A percentile compares a stretch with the other conserved stretches of the same genome.
These are phyloP conservation scores for Dentipellis fragilis DNA, from an alignment of 768 basidiomycete species.

Conservation along the genomic window DNA sequence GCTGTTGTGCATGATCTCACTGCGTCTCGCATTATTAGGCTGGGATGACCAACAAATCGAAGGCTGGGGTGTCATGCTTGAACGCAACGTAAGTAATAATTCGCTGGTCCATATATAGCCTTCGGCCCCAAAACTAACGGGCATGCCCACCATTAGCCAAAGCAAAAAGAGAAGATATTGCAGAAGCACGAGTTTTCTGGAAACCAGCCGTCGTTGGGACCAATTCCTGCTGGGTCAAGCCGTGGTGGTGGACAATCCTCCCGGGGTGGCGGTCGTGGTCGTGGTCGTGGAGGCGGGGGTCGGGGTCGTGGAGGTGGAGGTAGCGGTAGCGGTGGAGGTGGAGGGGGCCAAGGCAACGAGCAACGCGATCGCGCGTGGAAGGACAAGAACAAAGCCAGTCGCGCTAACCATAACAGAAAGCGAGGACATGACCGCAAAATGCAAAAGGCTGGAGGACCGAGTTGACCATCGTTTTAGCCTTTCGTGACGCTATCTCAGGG, in stretches of 20 bases:
- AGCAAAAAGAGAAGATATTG: constrained; percentile 56
- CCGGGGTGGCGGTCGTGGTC: constrained; percentile 13
- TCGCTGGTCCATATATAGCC: not conserved
- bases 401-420: constrained; percentile 66
- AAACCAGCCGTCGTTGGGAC: constrained; percentile 29
- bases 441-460: constrained; percentile 43
- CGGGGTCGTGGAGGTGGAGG: constrained; percentile 25
- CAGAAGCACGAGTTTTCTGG: constrained; percentile 71
- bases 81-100: constrained; percentile 59
- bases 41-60: constrained; percentile 84
- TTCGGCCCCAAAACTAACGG: not conserved
- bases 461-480: constrained; percentile 3
- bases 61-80: constrained; percentile 87
- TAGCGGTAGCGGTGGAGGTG: constrained; percentile 26
- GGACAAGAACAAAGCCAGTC: constrained; percentile 67
- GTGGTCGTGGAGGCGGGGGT: constrained; percentile 12
- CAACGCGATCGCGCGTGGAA: constrained; percentile 57
- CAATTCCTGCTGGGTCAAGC: not conserved
- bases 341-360: constrained; percentile 28
- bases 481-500: not conserved
- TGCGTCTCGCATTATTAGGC: constrained; percentile 27
- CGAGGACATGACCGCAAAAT: constrained; percentile 88
- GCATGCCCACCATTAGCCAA: constrained; percentile 33
- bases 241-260: constrained; percentile 2
- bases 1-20: not conserved